A percentile compares a stretch with the other conserved stretches of the same genome.
phyloP scores from a whole-genome alignment of 371 early-diverging fungal species.

The Parasitella parasitica region DNA sequence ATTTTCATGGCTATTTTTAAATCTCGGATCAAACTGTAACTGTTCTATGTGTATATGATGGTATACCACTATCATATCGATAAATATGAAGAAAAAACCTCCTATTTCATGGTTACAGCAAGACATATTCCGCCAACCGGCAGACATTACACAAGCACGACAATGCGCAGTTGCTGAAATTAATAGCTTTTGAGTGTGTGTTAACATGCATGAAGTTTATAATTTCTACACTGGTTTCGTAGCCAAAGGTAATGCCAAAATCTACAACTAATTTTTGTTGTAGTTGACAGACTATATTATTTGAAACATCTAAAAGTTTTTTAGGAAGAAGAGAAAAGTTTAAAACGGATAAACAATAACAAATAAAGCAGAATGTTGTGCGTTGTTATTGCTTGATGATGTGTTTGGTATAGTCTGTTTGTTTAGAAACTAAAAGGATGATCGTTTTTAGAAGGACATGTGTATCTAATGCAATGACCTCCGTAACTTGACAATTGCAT shows the following conservation, averaged over 20 bases:
- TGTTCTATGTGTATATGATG: too few relatives aligned
- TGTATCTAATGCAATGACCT: not conserved
- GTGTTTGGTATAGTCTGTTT: too few relatives aligned
- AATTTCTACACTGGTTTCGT: not conserved
- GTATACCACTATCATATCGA: not conserved
- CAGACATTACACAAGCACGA: not conserved
- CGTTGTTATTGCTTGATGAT: too few relatives aligned
- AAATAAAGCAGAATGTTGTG: too few relatives aligned
- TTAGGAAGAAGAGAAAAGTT: too few relatives aligned
- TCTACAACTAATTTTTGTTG: too few relatives aligned
- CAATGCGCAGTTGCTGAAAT: not conserved
- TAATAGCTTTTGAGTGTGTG: not conserved
- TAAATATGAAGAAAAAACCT: not conserved
- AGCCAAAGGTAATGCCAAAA: too few relatives aligned
- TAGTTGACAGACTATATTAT: too few relatives aligned
- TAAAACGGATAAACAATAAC: too few relatives aligned
- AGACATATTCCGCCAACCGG: not conserved
- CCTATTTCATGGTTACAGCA: not conserved
- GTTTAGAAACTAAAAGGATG: not conserved
- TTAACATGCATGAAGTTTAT: not conserved
- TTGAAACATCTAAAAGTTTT: too few relatives aligned
- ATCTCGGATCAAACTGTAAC: not conserved
- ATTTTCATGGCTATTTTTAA: not conserved
- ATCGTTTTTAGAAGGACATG: not conserved
- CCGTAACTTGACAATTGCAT: not conserved